Evolutionary conservation across 176 grass and related monocot genomes (phyloP).

Genomic region (Aegilops longissima): DNA sequence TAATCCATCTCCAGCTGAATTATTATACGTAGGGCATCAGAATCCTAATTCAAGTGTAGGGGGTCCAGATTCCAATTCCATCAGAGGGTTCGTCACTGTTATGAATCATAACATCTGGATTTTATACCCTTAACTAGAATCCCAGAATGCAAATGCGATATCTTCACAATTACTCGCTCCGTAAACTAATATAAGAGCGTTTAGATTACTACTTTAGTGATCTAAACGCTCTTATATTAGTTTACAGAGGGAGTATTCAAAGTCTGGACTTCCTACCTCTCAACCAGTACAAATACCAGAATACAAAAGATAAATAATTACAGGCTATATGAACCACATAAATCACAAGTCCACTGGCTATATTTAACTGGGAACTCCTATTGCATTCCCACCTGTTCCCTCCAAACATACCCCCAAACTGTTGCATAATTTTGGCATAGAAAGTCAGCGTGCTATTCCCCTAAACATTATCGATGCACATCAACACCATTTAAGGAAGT

Average conservation of each 20-base stretch:
- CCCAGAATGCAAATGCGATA: not conserved
- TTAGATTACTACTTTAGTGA: no score
- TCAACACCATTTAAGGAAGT: not conserved
- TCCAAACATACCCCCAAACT: not conserved
- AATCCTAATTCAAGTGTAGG: constrained; percentile 4
- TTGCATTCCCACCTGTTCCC: not conserved
- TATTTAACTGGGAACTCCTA: not conserved
- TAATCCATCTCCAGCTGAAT: not conserved
- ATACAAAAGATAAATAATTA: constrained; percentile 3
- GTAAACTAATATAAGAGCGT: no score
- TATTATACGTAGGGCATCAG: not conserved
- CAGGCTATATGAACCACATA: not conserved
- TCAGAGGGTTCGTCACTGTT: not conserved
- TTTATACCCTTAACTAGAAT: not conserved
- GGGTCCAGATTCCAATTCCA: not conserved
- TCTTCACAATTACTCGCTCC: not conserved
- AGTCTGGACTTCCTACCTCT: constrained; percentile 1
- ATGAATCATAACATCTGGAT: not conserved
- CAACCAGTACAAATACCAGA: not conserved
- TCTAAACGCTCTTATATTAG: no score
- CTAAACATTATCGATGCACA: not conserved
- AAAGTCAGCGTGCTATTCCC: not conserved
- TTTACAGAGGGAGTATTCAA: not conserved
- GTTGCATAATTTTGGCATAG: not conserved
- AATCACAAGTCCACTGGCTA: not conserved